A percentile compares a stretch with the other conserved stretches of the same genome.
Conservation (phyloP, 805 yeast genomes). For the Clavispora asparagi region DNA sequence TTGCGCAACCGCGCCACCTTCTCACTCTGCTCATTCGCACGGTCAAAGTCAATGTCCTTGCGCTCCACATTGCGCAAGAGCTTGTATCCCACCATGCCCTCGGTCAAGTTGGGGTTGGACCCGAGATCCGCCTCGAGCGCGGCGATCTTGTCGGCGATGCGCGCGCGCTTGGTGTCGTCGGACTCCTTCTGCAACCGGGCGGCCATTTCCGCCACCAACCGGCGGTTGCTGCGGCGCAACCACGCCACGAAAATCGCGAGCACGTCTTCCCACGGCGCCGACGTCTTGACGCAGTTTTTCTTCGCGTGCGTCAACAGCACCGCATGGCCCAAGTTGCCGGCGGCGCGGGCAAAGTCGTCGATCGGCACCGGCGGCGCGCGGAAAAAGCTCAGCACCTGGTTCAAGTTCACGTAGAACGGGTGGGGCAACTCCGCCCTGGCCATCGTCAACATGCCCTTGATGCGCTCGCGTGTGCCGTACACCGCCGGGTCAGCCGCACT, state of each 20-base stretch:
- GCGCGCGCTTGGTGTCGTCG: slow-evolving; percentile 10
- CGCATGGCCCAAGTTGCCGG: slow-evolving; percentile 77
- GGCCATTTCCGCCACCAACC: slow-evolving; percentile 19
- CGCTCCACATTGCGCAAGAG: slow-evolving; percentile 42
- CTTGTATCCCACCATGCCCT: slow-evolving; percentile 46
- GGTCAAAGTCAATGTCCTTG: slow-evolving; percentile 53
- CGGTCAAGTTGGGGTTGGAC: slow-evolving; percentile 37
- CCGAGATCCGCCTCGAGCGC: slow-evolving; percentile 26
- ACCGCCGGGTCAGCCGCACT: slow-evolving; percentile 44
- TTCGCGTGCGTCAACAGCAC: slow-evolving; percentile 88
- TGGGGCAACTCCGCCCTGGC: slow-evolving; percentile 63
- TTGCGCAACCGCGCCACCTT: slow-evolving; percentile 59
- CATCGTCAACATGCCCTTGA: slow-evolving; percentile 87
- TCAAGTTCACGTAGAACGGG: slow-evolving; percentile 83
- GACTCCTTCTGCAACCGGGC: slow-evolving; percentile 9
- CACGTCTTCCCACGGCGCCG: slow-evolving; percentile 79
- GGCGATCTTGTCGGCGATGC: slow-evolving; percentile 14
- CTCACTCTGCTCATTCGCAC: slow-evolving; percentile 51
- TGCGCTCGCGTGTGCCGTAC: slow-evolving; percentile 78
- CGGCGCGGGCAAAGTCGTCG: slow-evolving; percentile 64
- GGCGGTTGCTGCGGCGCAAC: slow-evolving; percentile 30
- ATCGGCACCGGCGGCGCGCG: slow-evolving; percentile 83
- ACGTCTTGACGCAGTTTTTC: slow-evolving; percentile 80
- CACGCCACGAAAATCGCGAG: slow-evolving; percentile 72
- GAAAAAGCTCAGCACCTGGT: slow-evolving; percentile 66